These are phyloP conservation scores for Lophium mytilinum DNA, from an alignment of 495 filamentous ascomycete species.

Conservation along the genomic window DNA sequence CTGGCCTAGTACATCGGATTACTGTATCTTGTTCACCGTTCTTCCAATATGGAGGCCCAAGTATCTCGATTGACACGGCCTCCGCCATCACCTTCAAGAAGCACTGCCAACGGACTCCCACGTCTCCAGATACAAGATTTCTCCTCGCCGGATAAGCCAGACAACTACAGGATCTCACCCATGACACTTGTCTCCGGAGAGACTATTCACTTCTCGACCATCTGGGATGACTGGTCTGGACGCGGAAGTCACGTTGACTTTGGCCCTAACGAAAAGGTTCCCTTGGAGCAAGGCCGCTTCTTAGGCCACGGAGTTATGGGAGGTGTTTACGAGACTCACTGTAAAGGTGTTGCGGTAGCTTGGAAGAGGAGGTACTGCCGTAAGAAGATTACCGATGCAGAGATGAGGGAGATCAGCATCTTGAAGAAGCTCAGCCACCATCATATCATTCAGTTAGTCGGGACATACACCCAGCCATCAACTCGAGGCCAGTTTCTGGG, in stretches of 20 bases:
- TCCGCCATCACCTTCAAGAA: no score
- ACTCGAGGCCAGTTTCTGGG: constrained; percentile 18
- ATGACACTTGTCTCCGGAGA: background rate
- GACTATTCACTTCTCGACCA: background rate
- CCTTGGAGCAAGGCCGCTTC: constrained; percentile 18
- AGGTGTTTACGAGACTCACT: constrained; percentile 17
- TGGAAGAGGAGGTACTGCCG: constrained; percentile 20
- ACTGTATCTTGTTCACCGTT: no score
- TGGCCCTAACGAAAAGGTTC: constrained; percentile 4
- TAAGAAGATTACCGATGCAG: constrained; percentile 7
- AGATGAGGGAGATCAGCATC: constrained; percentile 18
- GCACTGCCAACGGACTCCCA: background rate
- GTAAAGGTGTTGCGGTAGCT: constrained; percentile 9
- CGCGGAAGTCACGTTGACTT: constrained; percentile 21
- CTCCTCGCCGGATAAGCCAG: constrained; percentile 9
- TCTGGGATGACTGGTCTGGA: constrained; percentile 13
- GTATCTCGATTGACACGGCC: no score
- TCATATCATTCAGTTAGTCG: constrained; percentile 16
- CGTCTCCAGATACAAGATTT: constrained; percentile 7
- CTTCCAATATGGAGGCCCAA: no score
- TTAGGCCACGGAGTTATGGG: constrained; percentile 21
- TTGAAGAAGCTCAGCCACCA: constrained; percentile 17
- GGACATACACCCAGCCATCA: constrained; percentile 20
- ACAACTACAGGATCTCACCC: constrained; percentile 12
- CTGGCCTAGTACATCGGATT: no score